Percentiles rank a stretch among this genome's conserved stretches.
Evolutionary conservation across 1,139 yeast species (phyloP).

Genomic region (Pichia sp.): DNA sequence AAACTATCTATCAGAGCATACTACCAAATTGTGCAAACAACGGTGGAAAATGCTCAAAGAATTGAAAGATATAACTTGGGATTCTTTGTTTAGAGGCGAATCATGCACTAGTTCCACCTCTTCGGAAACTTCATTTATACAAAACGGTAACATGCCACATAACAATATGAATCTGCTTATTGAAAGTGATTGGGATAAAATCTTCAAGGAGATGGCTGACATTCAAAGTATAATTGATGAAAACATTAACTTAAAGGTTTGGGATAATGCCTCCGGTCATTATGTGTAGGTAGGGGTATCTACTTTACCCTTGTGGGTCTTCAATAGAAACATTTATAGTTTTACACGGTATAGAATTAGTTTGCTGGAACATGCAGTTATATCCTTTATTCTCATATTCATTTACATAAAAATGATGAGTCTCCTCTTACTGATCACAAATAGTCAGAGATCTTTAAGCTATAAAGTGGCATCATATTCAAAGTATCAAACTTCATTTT

Average conservation of each 20-base stretch:
- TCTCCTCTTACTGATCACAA: too few relatives aligned
- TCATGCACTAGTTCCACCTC: neutral
- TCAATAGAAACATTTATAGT: too few relatives aligned
- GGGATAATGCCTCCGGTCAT: slow-evolving; percentile 25
- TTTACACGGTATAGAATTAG: too few relatives aligned
- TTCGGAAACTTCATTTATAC: neutral
- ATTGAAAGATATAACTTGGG: slow-evolving; percentile 21
- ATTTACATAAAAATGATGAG: too few relatives aligned
- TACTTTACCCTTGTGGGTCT: too few relatives aligned
- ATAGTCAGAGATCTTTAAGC: too few relatives aligned
- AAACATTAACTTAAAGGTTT: slow-evolving; percentile 20
- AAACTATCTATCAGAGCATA: slow-evolving; percentile 21
- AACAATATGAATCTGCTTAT: neutral
- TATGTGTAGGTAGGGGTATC: slow-evolving; percentile 3
- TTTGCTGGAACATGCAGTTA: too few relatives aligned
- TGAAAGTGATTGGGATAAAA: slow-evolving; percentile 20
- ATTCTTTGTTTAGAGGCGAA: slow-evolving; percentile 12
- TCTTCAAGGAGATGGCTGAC: slow-evolving; percentile 17
- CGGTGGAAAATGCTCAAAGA: slow-evolving; percentile 22
- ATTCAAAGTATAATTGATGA: slow-evolving; percentile 21
- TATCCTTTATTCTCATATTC: too few relatives aligned
- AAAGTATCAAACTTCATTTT: neutral
- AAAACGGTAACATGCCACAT: neutral
- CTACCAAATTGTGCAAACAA: slow-evolving; percentile 21
- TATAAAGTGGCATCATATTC: too few relatives aligned